Conservation (phyloP, 1,284 basidiomycete species). For the Coniferiporia sulphurascens region DNA sequence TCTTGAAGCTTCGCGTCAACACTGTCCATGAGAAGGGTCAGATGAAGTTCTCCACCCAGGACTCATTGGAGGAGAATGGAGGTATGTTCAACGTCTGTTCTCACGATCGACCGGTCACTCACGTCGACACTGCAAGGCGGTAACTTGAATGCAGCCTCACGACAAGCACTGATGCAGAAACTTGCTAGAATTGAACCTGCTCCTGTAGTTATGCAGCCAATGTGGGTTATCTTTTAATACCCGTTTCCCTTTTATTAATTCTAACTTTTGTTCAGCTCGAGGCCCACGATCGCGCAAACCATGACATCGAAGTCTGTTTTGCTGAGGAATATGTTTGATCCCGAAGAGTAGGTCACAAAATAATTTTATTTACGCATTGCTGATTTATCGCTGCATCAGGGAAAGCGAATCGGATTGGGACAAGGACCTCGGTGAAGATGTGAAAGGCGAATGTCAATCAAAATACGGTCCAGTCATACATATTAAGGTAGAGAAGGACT, state of each 20-base stretch:
- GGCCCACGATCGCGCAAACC: conserved; percentile 67
- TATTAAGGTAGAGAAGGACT: conserved; percentile 93
- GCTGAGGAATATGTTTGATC: conserved; percentile 95
- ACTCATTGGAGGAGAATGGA: conserved; percentile 79
- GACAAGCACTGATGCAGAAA: conserved; percentile 98
- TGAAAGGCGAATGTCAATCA: conserved; percentile 87
- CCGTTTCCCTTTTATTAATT: conserved; percentile 5
- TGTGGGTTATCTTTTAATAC: conserved; percentile 39
- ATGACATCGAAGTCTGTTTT: conserved; percentile 84
- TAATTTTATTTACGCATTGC: conserved; percentile 1
- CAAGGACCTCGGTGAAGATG: conserved; percentile 91
- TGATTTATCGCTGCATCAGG: conserved; percentile 35
- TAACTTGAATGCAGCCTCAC: conserved; percentile 92
- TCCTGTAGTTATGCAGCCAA: conserved; percentile 48
- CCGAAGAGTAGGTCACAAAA: conserved; percentile 73
- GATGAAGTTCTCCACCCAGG: conserved; percentile 66
- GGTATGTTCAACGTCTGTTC: conserved; percentile 39
- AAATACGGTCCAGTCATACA: conserved; percentile 87
- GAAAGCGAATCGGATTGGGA: conserved; percentile 98
- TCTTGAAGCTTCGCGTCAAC: conserved; percentile 73
- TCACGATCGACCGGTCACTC: not conserved
- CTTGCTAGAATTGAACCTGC: conserved; percentile 86
- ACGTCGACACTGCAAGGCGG: conserved; percentile 47
- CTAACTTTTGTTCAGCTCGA: conserved; percentile 38
- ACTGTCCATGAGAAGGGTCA: conserved; percentile 88